Conservation (phyloP, 1,139 yeast species). For the Suhomyces bribrorum region DNA sequence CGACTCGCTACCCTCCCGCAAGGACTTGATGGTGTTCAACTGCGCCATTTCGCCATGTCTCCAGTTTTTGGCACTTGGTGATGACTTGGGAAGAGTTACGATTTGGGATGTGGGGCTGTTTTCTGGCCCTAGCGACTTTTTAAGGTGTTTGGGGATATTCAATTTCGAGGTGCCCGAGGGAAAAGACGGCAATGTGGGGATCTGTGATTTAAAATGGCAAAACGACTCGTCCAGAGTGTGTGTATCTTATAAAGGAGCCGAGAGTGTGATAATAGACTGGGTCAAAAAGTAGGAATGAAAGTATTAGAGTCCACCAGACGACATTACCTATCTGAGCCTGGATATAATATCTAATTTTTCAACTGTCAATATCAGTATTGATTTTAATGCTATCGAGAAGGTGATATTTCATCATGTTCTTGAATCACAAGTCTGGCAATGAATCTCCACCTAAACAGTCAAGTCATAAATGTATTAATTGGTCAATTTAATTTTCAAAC, state of each 20-base stretch:
- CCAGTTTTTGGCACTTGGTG: conserved; percentile 59
- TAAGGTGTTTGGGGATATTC: conserved; percentile 30
- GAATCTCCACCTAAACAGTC: too few relatives aligned
- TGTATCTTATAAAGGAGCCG: conserved; percentile 45
- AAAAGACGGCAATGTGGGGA: conserved; percentile 25
- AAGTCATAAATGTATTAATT: too few relatives aligned
- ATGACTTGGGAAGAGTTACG: conserved; percentile 56
- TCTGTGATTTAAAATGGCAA: conserved; percentile 50
- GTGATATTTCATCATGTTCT: too few relatives aligned
- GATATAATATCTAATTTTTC: too few relatives aligned
- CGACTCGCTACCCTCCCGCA: conserved; percentile 31
- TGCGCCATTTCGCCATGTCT: conserved; percentile 54
- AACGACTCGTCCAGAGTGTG: conserved; percentile 31
- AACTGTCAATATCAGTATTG: too few relatives aligned
- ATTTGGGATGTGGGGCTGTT: conserved; percentile 49
- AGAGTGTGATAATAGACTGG: conserved; percentile 39
- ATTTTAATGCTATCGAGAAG: too few relatives aligned
- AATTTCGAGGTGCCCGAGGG: conserved; percentile 17
- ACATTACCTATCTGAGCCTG: too few relatives aligned
- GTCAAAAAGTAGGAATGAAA: neutral
- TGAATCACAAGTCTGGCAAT: too few relatives aligned
- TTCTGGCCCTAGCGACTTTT: conserved; percentile 13
- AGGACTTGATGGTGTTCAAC: conserved; percentile 53
- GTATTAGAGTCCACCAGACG: too few relatives aligned
- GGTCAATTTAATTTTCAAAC: too few relatives aligned